A percentile compares a stretch with the other conserved stretches of the same genome.
These are phyloP conservation scores for Hyaloperonospora brassicae DNA, from an alignment of 352 stramenopile genomes.

Conservation along the genomic window DNA sequence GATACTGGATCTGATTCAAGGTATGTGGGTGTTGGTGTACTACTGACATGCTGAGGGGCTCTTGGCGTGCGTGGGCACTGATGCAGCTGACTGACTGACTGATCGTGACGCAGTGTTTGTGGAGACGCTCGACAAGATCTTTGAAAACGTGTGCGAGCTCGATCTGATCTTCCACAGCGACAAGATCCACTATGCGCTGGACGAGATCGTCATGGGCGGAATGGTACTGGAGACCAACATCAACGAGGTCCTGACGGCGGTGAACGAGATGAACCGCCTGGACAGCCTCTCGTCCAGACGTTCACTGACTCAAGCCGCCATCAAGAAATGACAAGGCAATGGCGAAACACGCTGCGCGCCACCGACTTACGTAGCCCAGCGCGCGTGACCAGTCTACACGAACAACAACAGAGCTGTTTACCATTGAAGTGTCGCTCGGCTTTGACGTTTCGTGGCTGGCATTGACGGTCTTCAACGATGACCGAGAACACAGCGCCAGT, in stretches of 20 bases:
- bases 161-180: conserved; percentile 99
- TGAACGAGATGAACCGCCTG: conserved; percentile 96
- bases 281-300: conserved; percentile 78
- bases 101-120: conserved; percentile 75
- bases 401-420: not conserved
- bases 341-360: not conserved
- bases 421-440: too few species aligned
- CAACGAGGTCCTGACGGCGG: conserved; percentile 92
- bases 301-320: conserved; percentile 50
- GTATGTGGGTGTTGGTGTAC: conserved; percentile 18
- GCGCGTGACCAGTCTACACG: conserved; percentile 4
- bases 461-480: conserved; percentile 14
- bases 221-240: conserved; percentile 99
- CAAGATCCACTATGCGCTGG: conserved; percentile 94
- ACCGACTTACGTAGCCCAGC: too few species aligned
- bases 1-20: conserved; percentile 99
- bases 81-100: not conserved
- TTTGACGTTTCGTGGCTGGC: not conserved
- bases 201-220: conserved; percentile 99
- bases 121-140: conserved; percentile 97
- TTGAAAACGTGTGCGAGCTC: conserved; percentile 99
- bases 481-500: conserved; percentile 2
- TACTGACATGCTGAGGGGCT: not conserved
- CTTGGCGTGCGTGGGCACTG: not conserved
- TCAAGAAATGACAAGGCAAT: conserved; percentile 41